Base-by-base conservation (phyloP, 192 early-diverging fungal genomes). In the Lobosporangium transversale region DNA sequence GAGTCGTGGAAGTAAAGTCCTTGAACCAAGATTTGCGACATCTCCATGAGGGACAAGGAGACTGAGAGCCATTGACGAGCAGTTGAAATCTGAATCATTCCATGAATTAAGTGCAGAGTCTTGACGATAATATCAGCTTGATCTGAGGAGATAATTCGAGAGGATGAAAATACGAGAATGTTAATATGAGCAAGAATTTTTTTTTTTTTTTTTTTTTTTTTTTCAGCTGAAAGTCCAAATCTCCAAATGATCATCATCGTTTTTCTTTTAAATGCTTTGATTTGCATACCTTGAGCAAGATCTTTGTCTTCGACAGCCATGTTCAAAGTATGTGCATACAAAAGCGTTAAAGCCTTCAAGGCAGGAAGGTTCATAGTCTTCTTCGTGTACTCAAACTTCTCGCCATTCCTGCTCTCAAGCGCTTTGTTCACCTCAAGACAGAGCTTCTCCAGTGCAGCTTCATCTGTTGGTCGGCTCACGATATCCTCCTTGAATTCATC, bases 21-120 rank as follows among this genome's bases (percentile, higher is more conserved):
- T 81, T 99, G 98, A 4, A 94, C 88, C 43, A 99, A 80, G 69
- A 91, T 85, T 84, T 98, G 97, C 37, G 89, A 86, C 43, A 98
- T 84, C 49, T 95, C 90, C 84, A 99, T 92, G 35, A 94, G 78
- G 27, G 78, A 67, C 8, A 87, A 66, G 1, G 94, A 86, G 50
- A 86, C 85, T 43, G 67, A 80, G 30, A 95, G 84, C 96, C 97
- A 99, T 62, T 89, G 89, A 70, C 94, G 88, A 18, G 91, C 89
- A 31, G 88, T 87, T 12, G 95, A 86, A 51, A 98, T 95, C 68
- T 96, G 94, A 24, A 97, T 80, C 80, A 99, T 78, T 15, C 97
- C 98, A 49, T 89, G 87, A 26, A 97, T 73, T 32, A 99, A 86
- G 30, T 88, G 88, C 32, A 91, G 78, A 14, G 93, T 85, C 36